Evolutionary conservation across 441 rosid species (phyloP).

Genomic region (Eruca vesicaria): DNA sequence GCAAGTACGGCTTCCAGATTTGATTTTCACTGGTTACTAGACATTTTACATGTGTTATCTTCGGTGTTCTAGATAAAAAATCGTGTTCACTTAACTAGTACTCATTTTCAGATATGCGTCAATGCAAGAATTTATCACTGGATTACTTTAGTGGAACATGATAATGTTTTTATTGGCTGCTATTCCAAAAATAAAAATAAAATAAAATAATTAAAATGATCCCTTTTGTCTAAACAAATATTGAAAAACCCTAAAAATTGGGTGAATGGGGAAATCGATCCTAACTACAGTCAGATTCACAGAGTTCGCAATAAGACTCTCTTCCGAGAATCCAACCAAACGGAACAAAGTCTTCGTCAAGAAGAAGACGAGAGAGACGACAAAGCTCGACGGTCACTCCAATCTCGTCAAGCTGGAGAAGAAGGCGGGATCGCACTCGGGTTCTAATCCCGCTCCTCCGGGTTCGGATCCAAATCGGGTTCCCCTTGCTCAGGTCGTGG

Average conservation of each 20-base stretch:
- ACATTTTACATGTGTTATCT: no score
- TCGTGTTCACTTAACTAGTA: no score
- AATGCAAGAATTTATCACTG: no score
- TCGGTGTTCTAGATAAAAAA: no score
- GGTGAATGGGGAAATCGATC: conserved; percentile 61
- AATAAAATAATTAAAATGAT: neutral
- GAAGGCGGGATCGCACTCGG: conserved; percentile 37
- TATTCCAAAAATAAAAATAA: neutral
- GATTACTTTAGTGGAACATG: no score
- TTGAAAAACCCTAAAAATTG: conserved; percentile 6
- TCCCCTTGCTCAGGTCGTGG: conserved; percentile 66
- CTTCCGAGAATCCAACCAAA: conserved; percentile 41
- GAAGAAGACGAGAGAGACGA: conserved; percentile 28
- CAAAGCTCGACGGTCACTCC: conserved; percentile 18
- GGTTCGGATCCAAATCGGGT: conserved; percentile 41
- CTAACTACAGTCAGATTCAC: conserved; percentile 41
- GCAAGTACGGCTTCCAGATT: no score
- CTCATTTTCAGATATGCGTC: no score
- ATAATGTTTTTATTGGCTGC: neutral
- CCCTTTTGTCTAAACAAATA: neutral
- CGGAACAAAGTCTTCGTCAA: conserved; percentile 38
- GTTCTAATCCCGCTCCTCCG: conserved; percentile 38
- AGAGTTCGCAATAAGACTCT: conserved; percentile 42
- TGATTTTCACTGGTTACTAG: no score
- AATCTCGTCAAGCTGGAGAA: conserved; percentile 35